Conservation (phyloP, 1,139 yeast species). For the Cylindricascospora bacillispora region DNA sequence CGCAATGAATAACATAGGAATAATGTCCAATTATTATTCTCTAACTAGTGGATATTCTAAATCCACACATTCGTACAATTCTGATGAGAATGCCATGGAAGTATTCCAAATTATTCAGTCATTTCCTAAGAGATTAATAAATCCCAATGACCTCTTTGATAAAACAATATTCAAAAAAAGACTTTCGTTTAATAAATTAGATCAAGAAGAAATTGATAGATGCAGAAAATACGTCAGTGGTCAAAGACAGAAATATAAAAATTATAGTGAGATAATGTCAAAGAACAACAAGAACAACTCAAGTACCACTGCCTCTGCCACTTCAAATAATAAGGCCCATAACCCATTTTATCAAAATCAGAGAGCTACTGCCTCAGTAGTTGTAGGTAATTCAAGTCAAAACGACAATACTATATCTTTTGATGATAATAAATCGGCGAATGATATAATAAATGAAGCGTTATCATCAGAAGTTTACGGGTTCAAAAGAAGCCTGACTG, state of each 20-base stretch:
- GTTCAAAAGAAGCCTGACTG: conserved; percentile 27
- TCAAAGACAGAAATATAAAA: conserved; percentile 38
- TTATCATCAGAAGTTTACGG: conserved; percentile 30
- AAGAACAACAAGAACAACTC: neutral
- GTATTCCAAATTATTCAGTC: conserved; percentile 78
- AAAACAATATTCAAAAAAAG: conserved; percentile 58
- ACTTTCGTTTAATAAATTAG: conserved; percentile 60
- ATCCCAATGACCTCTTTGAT: conserved; percentile 60
- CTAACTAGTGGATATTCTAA: neutral
- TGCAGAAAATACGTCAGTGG: conserved; percentile 67
- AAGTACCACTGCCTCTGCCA: neutral
- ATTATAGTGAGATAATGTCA: conserved; percentile 13
- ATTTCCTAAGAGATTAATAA: conserved; percentile 58
- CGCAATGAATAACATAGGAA: too few species aligned
- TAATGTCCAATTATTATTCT: neutral
- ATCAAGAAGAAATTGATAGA: conserved; percentile 69
- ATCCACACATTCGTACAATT: neutral
- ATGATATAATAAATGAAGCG: conserved; percentile 19
- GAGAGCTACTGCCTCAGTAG: neutral
- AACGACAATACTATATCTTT: neutral
- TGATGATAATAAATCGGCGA: conserved; percentile 1
- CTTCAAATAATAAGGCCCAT: neutral
- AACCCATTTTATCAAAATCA: conserved; percentile 1
- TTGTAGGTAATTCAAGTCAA: too few species aligned
- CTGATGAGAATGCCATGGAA: conserved; percentile 59